Base-by-base conservation (phyloP, 805 yeast genomes). In the Saturnispora galanensis region DNA sequence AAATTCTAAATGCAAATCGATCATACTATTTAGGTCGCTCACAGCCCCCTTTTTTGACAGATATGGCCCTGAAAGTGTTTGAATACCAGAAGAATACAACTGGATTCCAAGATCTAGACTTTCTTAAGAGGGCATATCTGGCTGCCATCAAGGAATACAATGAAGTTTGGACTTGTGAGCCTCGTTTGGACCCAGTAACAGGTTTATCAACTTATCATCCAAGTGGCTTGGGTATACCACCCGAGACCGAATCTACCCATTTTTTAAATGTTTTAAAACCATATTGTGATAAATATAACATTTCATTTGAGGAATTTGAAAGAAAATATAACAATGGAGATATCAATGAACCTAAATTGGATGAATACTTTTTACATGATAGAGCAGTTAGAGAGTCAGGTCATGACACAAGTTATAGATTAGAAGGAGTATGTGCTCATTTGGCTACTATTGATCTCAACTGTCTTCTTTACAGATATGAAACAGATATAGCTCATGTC, bases 1-100 rank as follows among this genome's bases (percentile, higher is more conserved):
- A 88, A 68, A 84, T 90, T 45, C 70, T 93, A 52, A 90, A 90
- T 62, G 98, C 98, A 11, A 90, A 90, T 63, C 74, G 98, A 58
- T 77, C 93, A 0, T 90, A 93, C 64, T 93, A 87, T 59, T 66
- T 90, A 39, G 81, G 90, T 47, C 75, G 98, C 54, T 85, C 97
- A 0, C 97, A 93, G 64, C 98, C 98, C 2, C 98, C 98, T 10
- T 90, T 90, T 59, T 66, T 93, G 47, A 89, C 97, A 0, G 97
- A 90, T 62, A 84, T 93, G 95, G 81, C 93, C 0, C 56, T 84
- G 39, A 67, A 77, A 46, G 79, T 86, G 0, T 84, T 74, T 58
- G 66, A 77, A 13, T 77, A 77, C 49, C 73, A 81, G 50, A 51
- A 54, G 34, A 52, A 57, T 21, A 51, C 70, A 9, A 37, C 17